Evolutionary conservation across 306 rosid genomes (phyloP).

Genomic region (Rosa multiflora): DNA sequence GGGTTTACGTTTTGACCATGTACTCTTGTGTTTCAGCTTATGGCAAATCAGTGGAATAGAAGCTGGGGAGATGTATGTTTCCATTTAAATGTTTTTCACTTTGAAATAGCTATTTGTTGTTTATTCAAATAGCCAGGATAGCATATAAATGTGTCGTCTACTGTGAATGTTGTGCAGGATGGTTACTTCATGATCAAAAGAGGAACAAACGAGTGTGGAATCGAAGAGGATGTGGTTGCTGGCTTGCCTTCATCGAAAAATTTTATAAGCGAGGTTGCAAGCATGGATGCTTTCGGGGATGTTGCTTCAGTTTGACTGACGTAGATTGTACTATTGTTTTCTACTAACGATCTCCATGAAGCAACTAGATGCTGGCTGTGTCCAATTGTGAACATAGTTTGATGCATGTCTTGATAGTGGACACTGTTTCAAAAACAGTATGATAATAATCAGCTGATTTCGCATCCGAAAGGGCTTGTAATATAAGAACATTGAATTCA

Average conservation of each 20-base stretch:
- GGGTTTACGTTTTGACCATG: constrained; percentile 26
- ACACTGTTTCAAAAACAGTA: neutral
- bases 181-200: constrained; percentile 91
- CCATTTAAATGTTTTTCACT: constrained; percentile 17
- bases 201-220: constrained; percentile 92
- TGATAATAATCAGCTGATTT: constrained; percentile 3
- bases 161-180: constrained; percentile 51
- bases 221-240: constrained; percentile 75
- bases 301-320: neutral
- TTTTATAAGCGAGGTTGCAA: constrained; percentile 44
- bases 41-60: constrained; percentile 97
- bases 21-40: constrained; percentile 59
- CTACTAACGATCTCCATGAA: neutral
- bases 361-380: neutral
- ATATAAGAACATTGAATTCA: neutral
- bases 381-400: neutral
- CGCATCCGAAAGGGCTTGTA: neutral
- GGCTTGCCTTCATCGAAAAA: constrained; percentile 82
- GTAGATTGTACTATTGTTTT: neutral
- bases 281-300: constrained; percentile 23
- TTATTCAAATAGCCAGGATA: neutral
- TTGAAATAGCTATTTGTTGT: constrained; percentile 9
- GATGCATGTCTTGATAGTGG: neutral
- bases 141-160: neutral
- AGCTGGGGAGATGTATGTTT: constrained; percentile 92